These are phyloP conservation scores for Anthracocystis panici-leucophaei DNA, from an alignment of 1,284 basidiomycete genomes.

Conservation along the genomic window DNA sequence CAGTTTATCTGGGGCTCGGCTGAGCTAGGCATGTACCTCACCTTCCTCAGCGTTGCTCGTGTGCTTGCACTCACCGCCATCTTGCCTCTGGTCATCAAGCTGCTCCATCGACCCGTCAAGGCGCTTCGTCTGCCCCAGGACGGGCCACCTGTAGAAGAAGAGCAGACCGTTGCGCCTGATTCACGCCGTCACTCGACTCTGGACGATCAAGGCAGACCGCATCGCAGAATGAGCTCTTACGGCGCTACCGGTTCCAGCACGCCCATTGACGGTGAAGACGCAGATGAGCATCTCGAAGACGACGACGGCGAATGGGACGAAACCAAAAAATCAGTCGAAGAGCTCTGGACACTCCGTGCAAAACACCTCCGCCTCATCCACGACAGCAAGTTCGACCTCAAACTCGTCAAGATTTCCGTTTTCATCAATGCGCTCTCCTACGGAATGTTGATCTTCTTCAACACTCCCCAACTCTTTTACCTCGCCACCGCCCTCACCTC, in stretches of 20 bases:
- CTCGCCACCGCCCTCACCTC: constrained; percentile 47
- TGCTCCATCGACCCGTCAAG: constrained; percentile 58
- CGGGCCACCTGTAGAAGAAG: constrained; percentile 34
- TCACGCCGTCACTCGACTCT: constrained; percentile 37
- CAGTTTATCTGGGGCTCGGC: constrained; percentile 64
- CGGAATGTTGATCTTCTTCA: constrained; percentile 35
- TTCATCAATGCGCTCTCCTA: constrained; percentile 42
- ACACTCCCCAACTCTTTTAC: constrained; percentile 39
- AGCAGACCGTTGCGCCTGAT: constrained; percentile 29
- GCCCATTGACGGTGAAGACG: background rate
- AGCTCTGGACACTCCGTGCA: constrained; percentile 64
- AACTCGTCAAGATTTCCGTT: constrained; percentile 48
- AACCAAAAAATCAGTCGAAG: constrained; percentile 50
- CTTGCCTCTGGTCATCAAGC: constrained; percentile 62
- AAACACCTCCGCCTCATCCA: constrained; percentile 66
- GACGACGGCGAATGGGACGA: constrained; percentile 40
- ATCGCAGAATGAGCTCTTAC: constrained; percentile 22
- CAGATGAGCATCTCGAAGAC: constrained; percentile 9
- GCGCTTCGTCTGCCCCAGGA: constrained; percentile 50
- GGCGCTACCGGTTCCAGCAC: constrained; percentile 20
- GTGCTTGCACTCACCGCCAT: constrained; percentile 61
- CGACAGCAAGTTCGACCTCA: constrained; percentile 66
- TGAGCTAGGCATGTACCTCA: constrained; percentile 63
- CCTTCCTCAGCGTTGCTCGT: constrained; percentile 56
- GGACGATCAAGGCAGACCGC: constrained; percentile 43